Conservation (phyloP, 2,329 filamentous ascomycete species). For the Penicillium sp. region DNA sequence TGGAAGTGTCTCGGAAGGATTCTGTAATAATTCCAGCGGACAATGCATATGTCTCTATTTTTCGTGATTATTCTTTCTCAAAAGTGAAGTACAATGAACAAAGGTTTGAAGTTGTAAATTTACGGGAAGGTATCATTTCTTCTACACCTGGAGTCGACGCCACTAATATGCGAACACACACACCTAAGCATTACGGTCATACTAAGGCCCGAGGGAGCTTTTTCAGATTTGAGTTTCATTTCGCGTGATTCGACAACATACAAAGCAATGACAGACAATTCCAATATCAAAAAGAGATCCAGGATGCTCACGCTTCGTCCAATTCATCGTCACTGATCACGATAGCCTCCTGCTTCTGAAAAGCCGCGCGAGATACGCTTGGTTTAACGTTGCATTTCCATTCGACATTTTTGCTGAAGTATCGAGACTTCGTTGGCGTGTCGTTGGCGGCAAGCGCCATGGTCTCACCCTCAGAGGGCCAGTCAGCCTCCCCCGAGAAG, state of each 20-base stretch:
- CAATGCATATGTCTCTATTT: too few relatives aligned
- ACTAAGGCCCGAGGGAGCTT: not conserved
- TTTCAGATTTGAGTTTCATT: not conserved
- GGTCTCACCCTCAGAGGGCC: not conserved
- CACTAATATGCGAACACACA: not conserved
- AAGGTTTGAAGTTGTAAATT: too few relatives aligned
- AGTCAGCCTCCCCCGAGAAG: not conserved
- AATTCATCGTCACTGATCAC: not conserved
- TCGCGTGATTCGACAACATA: not conserved
- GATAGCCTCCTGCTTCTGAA: not conserved
- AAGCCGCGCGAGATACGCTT: fast-evolving
- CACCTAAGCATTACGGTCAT: too few relatives aligned
- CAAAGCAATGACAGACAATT: not conserved
- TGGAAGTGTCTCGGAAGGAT: too few relatives aligned
- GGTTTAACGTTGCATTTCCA: too few relatives aligned
- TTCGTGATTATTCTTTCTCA: too few relatives aligned
- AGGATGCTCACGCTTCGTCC: not conserved
- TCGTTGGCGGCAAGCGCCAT: not conserved
- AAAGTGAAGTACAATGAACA: too few relatives aligned
- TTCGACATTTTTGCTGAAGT: not conserved
- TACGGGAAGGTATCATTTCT: too few relatives aligned
- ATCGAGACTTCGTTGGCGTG: not conserved
- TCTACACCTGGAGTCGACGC: too few relatives aligned
- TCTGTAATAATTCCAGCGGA: too few relatives aligned
- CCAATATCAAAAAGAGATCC: not conserved